Evolutionary conservation across 2,329 filamentous ascomycete species (phyloP), one percentile per base, ranked within the genome.

Genomic region (Talaromyces sp.): DNA sequence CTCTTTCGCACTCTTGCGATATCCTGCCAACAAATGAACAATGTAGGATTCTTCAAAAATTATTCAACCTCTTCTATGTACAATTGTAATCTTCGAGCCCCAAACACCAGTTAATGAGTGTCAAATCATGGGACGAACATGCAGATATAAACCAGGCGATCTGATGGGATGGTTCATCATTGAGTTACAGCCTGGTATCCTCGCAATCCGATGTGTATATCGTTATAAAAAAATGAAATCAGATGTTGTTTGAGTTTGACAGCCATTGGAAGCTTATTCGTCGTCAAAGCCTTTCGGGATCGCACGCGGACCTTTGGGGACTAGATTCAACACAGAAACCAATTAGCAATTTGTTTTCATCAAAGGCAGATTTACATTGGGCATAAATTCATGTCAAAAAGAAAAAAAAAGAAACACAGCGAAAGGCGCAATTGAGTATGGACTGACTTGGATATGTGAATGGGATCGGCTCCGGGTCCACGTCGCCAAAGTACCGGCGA

Each of bases 361-460:
- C 27, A 28, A 3, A 50, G 4, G 3, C 4, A 1, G 27, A 27
- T 50, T 5, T 8, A n/a, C 14, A 40, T 3, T 14, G 2, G 23
- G 23, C 23, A 23, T 23, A 23, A 23, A 23, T 23, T 23, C 23
- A 23, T 23, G 23, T 2, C 23, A 23, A 23, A 23, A 23, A 23
- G 23, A 23, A 23, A 23, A 23, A 23, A 40, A 16, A 40, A 3
- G 12, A 7, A 40, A 40, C 4, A n/a, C n/a, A 28, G 8, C 10
- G 30, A 27, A 42, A 23, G 5, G 54, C 18, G 30, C 31, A 42
- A n/a, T 14, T 57, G 50, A 34, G 16, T 16, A 16, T 14, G 36
- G 33, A 56, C 91, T 76, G 85, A 98, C 94, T 86, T 64, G 95
- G 95, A 82, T 98, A 99, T 74, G 92, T 96, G 76, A 93, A 80